These are phyloP conservation scores for Ampelomyces quisqualis DNA, from an alignment of 2,329 filamentous ascomycete genomes.

Conservation along the genomic window DNA sequence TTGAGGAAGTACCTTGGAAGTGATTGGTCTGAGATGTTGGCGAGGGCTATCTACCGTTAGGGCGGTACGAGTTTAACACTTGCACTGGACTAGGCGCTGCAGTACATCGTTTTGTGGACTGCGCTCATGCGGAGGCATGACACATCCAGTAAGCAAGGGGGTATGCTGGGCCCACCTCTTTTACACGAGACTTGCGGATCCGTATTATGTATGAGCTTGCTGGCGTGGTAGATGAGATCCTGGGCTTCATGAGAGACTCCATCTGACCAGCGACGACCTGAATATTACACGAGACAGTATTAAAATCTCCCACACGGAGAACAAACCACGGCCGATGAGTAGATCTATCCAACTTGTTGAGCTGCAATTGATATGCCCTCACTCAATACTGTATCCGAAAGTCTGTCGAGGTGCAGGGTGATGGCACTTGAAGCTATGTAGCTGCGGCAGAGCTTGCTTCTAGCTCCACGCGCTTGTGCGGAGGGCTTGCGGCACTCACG, in stretches of 20 bases:
- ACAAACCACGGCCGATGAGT: background rate
- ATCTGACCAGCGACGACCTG: no score
- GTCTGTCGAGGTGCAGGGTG: constrained; percentile 9
- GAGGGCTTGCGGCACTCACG: constrained; percentile 25
- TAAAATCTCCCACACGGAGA: background rate
- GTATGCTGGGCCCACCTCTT: constrained; percentile 17
- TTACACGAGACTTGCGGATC: constrained; percentile 27
- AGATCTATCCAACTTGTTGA: background rate
- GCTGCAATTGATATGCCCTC: background rate
- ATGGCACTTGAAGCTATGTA: constrained; percentile 9
- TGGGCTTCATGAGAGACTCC: no score
- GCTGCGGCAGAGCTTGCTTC: constrained; percentile 9
- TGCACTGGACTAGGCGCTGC: constrained; percentile 23
- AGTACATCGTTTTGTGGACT: constrained; percentile 12
- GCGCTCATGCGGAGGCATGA: constrained; percentile 29
- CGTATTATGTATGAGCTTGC: constrained; percentile 15
- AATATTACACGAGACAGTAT: no score
- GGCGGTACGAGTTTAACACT: constrained; percentile 21
- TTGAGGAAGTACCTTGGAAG: constrained; percentile 8
- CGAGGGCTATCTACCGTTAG: constrained; percentile 18
- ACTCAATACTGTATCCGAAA: constrained; percentile 16
- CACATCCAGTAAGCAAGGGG: constrained; percentile 15
- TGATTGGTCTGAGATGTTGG: constrained; percentile 27
- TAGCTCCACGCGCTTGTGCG: constrained; percentile 15
- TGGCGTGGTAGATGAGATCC: background rate